Percentiles rank a stretch among this genome's conserved stretches.
Conservation (phyloP, 306 rosid species). For the Lathyrus sativus region DNA sequence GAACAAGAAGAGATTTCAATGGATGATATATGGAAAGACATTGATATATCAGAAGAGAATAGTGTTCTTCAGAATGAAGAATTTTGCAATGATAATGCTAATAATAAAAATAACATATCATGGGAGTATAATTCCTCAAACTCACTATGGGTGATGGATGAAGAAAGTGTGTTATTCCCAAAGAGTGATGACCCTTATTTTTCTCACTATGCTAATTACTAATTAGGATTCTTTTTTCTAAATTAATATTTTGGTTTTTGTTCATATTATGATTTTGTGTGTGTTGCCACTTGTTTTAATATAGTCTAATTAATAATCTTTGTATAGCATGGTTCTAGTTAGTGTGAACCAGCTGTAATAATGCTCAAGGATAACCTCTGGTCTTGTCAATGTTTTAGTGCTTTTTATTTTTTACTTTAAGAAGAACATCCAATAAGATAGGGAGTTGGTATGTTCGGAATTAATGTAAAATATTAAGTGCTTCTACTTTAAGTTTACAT, state of each 20-base stretch:
- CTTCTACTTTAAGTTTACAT: slow-evolving; percentile 28
- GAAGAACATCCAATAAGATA: slow-evolving; percentile 43
- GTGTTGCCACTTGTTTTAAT: slow-evolving; percentile 29
- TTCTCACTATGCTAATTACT: slow-evolving; percentile 54
- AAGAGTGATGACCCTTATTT: slow-evolving; percentile 45
- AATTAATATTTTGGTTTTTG: slow-evolving; percentile 37
- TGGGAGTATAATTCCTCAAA: slow-evolving; percentile 64
- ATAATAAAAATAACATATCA: slow-evolving; percentile 37
- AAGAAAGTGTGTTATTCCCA: slow-evolving; percentile 57
- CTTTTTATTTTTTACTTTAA: slow-evolving; percentile 40
- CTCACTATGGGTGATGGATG: slow-evolving; percentile 67
- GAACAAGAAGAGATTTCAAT: slow-evolving; percentile 49
- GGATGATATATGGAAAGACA: slow-evolving; percentile 98
- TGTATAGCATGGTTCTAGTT: slow-evolving; percentile 42
- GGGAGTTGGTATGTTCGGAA: slow-evolving; percentile 38
- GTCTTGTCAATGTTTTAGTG: slow-evolving; percentile 47
- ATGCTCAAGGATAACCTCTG: slow-evolving; percentile 38
- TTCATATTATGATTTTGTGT: slow-evolving; percentile 43
- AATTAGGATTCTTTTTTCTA: slow-evolving; percentile 54
- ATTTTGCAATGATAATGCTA: slow-evolving; percentile 35
- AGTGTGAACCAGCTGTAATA: slow-evolving; percentile 51
- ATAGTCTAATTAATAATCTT: slow-evolving; percentile 41
- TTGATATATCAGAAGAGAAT: slow-evolving; percentile 56
- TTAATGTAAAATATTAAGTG: slow-evolving; percentile 51
- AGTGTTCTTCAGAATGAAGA: slow-evolving; percentile 43